Evolutionary conservation across 192 early-diverging fungal species (phyloP).

Genomic region (Lobosporangium transversale): DNA sequence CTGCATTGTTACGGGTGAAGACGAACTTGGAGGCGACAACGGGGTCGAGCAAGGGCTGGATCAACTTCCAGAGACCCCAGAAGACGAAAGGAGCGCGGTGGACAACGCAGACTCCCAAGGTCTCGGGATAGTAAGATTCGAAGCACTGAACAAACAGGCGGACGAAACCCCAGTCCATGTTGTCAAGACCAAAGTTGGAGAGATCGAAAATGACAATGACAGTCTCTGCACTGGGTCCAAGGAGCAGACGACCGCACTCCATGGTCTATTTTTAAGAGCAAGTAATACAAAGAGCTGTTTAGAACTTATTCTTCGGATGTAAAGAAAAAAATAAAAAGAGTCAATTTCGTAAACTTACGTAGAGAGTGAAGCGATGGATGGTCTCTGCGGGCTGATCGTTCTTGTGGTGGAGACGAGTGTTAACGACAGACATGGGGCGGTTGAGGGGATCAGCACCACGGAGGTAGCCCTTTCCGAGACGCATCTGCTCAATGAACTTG

Average conservation of each 20-base stretch:
- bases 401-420: slow-evolving; percentile 62
- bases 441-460: slow-evolving; percentile 60
- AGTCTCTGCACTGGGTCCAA: slow-evolving; percentile 68
- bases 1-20: slow-evolving; percentile 73
- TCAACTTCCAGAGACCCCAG: slow-evolving; percentile 84
- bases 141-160: slow-evolving; percentile 83
- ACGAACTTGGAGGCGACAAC: slow-evolving; percentile 89
- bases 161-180: slow-evolving; percentile 71
- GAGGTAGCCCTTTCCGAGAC: slow-evolving; percentile 57
- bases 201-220: slow-evolving; percentile 83
- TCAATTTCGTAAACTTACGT: slow-evolving; percentile 48
- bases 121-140: slow-evolving; percentile 93
- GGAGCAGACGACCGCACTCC: slow-evolving; percentile 72
- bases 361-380: slow-evolving; percentile 75
- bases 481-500: slow-evolving; percentile 55
- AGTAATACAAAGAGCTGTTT: not conserved
- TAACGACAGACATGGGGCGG: slow-evolving; percentile 59
- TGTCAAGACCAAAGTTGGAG: slow-evolving; percentile 77
- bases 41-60: slow-evolving; percentile 87
- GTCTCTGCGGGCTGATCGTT: slow-evolving; percentile 69
- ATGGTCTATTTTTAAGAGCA: slow-evolving; percentile 54
- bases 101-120: slow-evolving; percentile 81
- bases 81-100: slow-evolving; percentile 94
- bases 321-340: too few species aligned
- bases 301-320: not conserved